Evolutionary conservation across 176 grass and related monocot genomes (phyloP).

Genomic region (Saccharum officinarum): DNA sequence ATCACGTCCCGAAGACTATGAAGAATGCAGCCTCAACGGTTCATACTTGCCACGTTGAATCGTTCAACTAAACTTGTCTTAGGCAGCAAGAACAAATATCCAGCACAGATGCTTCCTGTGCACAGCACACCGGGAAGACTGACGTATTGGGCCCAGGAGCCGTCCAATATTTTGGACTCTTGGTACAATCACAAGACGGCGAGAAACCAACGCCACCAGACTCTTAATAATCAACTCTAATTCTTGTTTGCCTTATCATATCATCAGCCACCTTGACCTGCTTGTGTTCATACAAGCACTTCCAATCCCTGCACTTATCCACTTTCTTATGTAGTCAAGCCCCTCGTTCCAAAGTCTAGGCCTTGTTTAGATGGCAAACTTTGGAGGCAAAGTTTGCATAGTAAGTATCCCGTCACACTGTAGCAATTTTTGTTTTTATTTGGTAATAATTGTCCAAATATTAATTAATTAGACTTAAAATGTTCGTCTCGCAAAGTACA

Average conservation of each 20-base stretch:
- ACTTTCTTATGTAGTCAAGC: not conserved
- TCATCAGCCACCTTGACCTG: not conserved
- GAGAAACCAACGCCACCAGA: not conserved
- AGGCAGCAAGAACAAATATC: not conserved
- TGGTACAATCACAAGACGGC: not conserved
- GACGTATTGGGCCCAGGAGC: not conserved
- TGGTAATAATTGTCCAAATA: too few species aligned
- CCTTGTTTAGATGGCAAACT: too few species aligned
- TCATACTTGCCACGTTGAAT: not conserved
- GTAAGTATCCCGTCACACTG: too few species aligned
- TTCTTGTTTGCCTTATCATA: not conserved
- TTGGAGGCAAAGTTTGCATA: too few species aligned
- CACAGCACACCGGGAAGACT: not conserved
- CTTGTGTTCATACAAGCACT: not conserved
- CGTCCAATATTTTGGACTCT: not conserved
- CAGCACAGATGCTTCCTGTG: not conserved
- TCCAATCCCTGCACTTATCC: not conserved
- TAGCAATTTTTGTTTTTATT: too few species aligned
- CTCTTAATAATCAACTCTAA: not conserved
- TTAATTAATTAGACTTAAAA: too few species aligned
- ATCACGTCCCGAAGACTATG: not conserved
- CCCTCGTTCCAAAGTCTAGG: not conserved
- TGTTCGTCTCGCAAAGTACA: too few species aligned
- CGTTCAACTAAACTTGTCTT: not conserved
- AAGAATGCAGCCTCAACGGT: not conserved